These are phyloP conservation scores for Mortierella sp. DNA, from an alignment of 371 early-diverging fungal genomes.

Conservation along the genomic window DNA sequence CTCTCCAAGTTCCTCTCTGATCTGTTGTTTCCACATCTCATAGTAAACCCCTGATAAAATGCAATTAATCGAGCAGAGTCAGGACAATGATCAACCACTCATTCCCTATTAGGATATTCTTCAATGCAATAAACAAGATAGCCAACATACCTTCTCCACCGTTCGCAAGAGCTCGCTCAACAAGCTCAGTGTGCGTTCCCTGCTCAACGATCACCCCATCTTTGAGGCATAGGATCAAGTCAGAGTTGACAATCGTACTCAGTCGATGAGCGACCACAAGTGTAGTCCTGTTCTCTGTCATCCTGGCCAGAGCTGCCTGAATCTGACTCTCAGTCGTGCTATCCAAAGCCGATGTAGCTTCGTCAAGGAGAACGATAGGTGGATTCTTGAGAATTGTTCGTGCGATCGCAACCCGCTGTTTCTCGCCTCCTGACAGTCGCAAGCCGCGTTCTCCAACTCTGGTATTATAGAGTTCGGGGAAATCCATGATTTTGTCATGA, in stretches of 20 bases:
- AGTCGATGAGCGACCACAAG: constrained; percentile 96
- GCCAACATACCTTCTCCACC: constrained; percentile 35
- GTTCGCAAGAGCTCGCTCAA: constrained; percentile 56
- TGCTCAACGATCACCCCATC: constrained; percentile 88
- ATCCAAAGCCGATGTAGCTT: constrained; percentile 65
- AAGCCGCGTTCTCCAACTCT: constrained; percentile 94
- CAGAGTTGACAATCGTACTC: constrained; percentile 83
- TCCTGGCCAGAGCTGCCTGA: constrained; percentile 72
- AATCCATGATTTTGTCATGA: constrained; percentile 66
- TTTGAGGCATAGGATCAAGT: constrained; percentile 81
- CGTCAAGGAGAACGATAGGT: constrained; percentile 83
- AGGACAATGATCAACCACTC: too few species aligned
- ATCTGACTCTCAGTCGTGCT: constrained; percentile 85
- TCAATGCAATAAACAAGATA: neutral
- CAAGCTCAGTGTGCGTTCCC: constrained; percentile 87
- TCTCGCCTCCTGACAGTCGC: constrained; percentile 93
- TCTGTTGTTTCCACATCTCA: constrained; percentile 92
- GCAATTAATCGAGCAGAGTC: neutral
- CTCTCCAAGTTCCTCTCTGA: constrained; percentile 68
- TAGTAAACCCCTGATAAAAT: constrained; percentile 70
- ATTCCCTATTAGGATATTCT: too few species aligned
- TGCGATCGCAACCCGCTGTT: constrained; percentile 93
- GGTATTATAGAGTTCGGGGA: constrained; percentile 67
- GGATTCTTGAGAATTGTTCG: constrained; percentile 86
- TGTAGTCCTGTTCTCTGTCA: constrained; percentile 90